These are phyloP conservation scores for Salix exigua DNA, from an alignment of 345 rosid species.

Conservation along the genomic window DNA sequence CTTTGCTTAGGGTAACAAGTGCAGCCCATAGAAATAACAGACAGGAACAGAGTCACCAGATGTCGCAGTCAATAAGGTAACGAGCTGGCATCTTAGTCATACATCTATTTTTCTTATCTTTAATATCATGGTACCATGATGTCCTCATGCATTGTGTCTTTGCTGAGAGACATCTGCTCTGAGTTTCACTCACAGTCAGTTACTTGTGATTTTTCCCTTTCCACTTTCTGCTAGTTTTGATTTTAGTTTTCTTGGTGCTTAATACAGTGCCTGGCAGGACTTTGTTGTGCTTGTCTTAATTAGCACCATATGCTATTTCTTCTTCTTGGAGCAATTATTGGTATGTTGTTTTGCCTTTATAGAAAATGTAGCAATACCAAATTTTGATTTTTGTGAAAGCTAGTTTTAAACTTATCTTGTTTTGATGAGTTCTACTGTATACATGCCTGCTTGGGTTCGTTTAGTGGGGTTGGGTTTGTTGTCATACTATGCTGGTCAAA, in stretches of 20 bases:
- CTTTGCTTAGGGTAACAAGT: slow-evolving; percentile 60
- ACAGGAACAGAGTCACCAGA: slow-evolving; percentile 47
- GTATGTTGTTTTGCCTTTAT: slow-evolving; percentile 43
- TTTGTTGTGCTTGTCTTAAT: slow-evolving; percentile 86
- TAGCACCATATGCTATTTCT: slow-evolving; percentile 89
- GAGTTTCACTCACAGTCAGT: neutral
- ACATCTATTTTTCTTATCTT: slow-evolving; percentile 1
- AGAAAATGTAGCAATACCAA: neutral
- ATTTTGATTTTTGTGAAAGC: neutral
- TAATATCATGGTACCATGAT: neutral
- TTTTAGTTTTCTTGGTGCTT: neutral
- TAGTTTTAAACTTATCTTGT: neutral
- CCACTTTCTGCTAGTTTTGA: slow-evolving; percentile 3
- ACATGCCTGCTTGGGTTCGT: neutral
- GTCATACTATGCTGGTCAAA: neutral
- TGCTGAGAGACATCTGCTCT: neutral
- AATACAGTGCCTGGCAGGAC: slow-evolving; percentile 89
- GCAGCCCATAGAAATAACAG: slow-evolving; percentile 44
- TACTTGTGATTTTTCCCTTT: slow-evolving; percentile 2
- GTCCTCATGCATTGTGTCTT: neutral
- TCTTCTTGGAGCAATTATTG: slow-evolving; percentile 90
- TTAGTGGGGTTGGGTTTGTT: neutral
- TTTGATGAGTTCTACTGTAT: neutral
- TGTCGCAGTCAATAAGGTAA: slow-evolving; percentile 56
- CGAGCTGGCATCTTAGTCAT: neutral